Conservation (phyloP, 129 eudicot species). For the Arctium minus region DNA sequence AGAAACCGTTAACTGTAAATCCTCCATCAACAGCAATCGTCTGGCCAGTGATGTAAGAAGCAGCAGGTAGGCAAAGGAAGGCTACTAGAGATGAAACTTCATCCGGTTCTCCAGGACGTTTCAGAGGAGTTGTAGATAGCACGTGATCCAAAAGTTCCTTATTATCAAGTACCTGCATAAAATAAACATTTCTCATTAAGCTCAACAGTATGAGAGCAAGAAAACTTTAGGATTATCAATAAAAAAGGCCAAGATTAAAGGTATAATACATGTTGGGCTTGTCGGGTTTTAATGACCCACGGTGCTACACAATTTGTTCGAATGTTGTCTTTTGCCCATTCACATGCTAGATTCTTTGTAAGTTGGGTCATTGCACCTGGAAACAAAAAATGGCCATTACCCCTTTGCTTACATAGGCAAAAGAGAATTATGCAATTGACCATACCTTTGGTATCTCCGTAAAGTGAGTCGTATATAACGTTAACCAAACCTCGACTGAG, state of each 20-base stretch:
- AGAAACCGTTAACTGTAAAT: slow-evolving; percentile 28
- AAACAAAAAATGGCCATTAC: slow-evolving; percentile 23
- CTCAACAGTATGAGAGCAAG: background rate
- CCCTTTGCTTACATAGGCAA: slow-evolving; percentile 16
- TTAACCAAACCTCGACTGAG: slow-evolving; percentile 1
- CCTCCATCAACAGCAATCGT: slow-evolving; percentile 49
- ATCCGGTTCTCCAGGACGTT: slow-evolving; percentile 32
- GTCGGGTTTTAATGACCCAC: background rate
- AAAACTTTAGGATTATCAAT: background rate
- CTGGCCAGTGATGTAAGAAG: slow-evolving; percentile 31
- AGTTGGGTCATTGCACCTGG: slow-evolving; percentile 20
- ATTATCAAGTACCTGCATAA: background rate
- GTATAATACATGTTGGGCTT: slow-evolving; percentile 1
- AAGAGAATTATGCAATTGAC: background rate
- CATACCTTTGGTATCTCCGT: slow-evolving; percentile 16
- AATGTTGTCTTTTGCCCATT: background rate
- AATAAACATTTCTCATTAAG: background rate
- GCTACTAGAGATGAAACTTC: slow-evolving; percentile 15
- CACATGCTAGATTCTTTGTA: background rate
- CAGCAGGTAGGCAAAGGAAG: background rate
- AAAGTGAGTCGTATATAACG: background rate
- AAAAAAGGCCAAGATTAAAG: background rate
- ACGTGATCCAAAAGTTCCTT: slow-evolving; percentile 14
- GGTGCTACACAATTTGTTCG: background rate
- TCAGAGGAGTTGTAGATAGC: slow-evolving; percentile 26